Evolutionary conservation across 768 basidiomycete genomes (phyloP), one percentile per base, ranked within the genome.

Genomic region (Rickenella mellea): DNA sequence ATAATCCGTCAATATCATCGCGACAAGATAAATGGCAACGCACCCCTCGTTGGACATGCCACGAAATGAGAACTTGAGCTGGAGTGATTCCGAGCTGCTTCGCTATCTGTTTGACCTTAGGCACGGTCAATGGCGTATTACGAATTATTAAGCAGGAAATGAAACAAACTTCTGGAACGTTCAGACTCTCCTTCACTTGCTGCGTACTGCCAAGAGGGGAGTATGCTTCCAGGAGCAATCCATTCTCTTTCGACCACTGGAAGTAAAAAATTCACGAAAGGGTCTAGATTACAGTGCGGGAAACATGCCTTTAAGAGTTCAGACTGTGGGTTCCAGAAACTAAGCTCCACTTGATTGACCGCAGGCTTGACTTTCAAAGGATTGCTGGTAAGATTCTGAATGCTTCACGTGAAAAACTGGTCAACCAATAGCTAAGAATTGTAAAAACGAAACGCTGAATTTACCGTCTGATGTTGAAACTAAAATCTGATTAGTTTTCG

Each of bases 271-370:
- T 29, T 27, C 37, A 40, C 45, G 3, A 43, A 7, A 42, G 5
- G 8, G 21, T 20, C 42, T 32, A 6, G n/a, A 30, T 26, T 32
- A 22, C n/a, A 25, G n/a, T 24, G 24, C 3, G 15, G 22, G 14
- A 39, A n/a, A 46, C 57, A 5, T 17, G 77, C 80, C 63, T 79
- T 59, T 32, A 89, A 53, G n/a, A 89, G 65, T 44, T 85, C 83
- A 0, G 78, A 77, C 53, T 89, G 85, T 17, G 85, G 83, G 54
- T 78, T 73, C 71, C 76, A 83, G 60, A 74, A 85, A 58, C 66
- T 87, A 35, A 89, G 69, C 53, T 88, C 86, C 25, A 88, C 76
- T 56, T 88, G 86, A 56, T 89, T 85, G 45, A 83, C 67, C n/a
- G 72, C 80, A 0, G 81, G 78, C 44, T 65, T 63, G 49, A 76